Conservation (phyloP, 495 filamentous ascomycete genomes). For the Penicillium lagena region DNA sequence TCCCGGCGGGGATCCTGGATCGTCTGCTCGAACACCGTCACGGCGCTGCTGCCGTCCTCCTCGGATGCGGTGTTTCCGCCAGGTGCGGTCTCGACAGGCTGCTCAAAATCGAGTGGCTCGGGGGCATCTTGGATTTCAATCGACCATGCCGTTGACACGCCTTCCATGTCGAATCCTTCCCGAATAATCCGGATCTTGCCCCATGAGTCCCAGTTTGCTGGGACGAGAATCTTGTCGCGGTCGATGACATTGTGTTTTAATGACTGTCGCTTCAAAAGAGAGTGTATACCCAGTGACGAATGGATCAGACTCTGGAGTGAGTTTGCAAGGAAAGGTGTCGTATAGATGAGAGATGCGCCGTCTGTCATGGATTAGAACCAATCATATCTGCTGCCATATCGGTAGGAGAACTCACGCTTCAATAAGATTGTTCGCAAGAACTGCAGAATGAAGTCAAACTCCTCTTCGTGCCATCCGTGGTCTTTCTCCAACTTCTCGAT, state of each 20-base stretch:
- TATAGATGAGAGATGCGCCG: constrained; percentile 87
- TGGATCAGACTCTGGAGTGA: constrained; percentile 78
- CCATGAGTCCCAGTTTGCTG: constrained; percentile 98
- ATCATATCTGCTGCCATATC: neutral
- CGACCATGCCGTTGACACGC: constrained; percentile 75
- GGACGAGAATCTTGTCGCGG: constrained; percentile 87
- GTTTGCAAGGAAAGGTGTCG: constrained; percentile 70
- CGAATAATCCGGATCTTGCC: constrained; percentile 90
- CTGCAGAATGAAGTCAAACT: constrained; percentile 88
- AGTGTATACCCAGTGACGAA: constrained; percentile 83
- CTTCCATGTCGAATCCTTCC: constrained; percentile 93
- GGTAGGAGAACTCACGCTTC: constrained; percentile 54
- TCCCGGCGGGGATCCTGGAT: constrained; percentile 67
- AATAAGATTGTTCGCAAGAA: constrained; percentile 80
- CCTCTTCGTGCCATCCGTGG: constrained; percentile 85
- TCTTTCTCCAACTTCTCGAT: constrained; percentile 84
- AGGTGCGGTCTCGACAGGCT: constrained; percentile 1
- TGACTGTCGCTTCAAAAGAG: constrained; percentile 72
- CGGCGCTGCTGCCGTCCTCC: constrained; percentile 48
- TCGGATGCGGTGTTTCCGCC: constrained; percentile 16
- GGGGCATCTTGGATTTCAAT: constrained; percentile 63
- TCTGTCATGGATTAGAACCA: constrained; percentile 47
- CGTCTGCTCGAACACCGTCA: constrained; percentile 70
- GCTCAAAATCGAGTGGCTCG: constrained; percentile 22
- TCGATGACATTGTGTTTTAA: constrained; percentile 95